These are phyloP conservation scores for Esteya vermicola DNA, from an alignment of 2,329 filamentous ascomycete genomes.

Conservation along the genomic window DNA sequence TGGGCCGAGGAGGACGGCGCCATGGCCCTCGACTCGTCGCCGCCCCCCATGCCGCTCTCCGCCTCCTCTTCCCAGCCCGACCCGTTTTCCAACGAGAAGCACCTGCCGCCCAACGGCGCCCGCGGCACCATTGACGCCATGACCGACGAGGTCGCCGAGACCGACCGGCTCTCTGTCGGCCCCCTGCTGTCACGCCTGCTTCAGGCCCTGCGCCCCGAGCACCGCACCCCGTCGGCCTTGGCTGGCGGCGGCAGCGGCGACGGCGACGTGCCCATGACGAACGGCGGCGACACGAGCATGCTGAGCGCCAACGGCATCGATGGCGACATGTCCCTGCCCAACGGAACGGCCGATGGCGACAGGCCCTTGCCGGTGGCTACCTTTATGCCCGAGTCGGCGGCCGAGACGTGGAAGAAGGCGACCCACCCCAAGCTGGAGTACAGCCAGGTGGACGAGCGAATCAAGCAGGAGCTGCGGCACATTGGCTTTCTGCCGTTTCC, in stretches of 20 bases:
- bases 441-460: constrained; percentile 72
- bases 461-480: constrained; percentile 81
- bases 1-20: constrained; percentile 91
- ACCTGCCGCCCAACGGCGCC: constrained; percentile 63
- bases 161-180: constrained; percentile 76
- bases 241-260: constrained; percentile 34
- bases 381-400: constrained; percentile 62
- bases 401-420: constrained; percentile 66
- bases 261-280: constrained; percentile 29
- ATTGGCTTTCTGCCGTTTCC: constrained; percentile 64
- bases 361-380: constrained; percentile 53
- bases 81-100: too few relatives aligned
- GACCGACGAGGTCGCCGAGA: constrained; percentile 74
- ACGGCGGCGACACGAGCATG: constrained; percentile 35
- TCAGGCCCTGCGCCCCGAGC: constrained; percentile 67
- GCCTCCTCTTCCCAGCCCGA: constrained; percentile 13
- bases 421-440: constrained; percentile 69
- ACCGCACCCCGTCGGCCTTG: constrained; percentile 31
- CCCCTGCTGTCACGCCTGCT: constrained; percentile 74
- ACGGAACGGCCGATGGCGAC: constrained; percentile 12
- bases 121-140: constrained; percentile 78
- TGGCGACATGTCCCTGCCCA: constrained; percentile 16
- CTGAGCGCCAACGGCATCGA: constrained; percentile 41
- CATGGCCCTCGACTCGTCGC: constrained; percentile 55
- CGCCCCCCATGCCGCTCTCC: constrained; percentile 24